Base-by-base conservation (phyloP, 805 yeast species). In the Ogataea angusta region DNA sequence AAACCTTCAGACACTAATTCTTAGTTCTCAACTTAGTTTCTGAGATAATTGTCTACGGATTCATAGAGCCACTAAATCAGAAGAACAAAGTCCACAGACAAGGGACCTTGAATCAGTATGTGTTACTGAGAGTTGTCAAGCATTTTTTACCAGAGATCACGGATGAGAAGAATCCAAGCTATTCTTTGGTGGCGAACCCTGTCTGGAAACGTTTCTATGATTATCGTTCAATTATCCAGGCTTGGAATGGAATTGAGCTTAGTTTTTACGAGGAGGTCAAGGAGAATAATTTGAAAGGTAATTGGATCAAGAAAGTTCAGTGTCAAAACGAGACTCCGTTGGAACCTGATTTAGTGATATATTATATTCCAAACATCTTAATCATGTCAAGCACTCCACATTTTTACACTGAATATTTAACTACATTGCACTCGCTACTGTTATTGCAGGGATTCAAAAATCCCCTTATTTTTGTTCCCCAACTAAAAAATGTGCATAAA, bases 401-500 rank as follows among this genome's bases (percentile, higher is more conserved):
- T 46, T 63, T 69, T 42, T 74, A 73, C 44, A 40, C 64, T 10
- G 81, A 76, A 51, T 76, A 63, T 48, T 43, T 75, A 27, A 59
- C 66, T 30, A 57, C 71, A 4, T 47, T 73, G 32, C 62, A 69
- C 18, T 63, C 68, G 2, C 56, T 69, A 14, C 57, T 76, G 24
- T 61, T 68, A 19, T 57, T 68, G 36, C 76, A 72, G 47, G 81
- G 81, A 1, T 75, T 76, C 47, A 43, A 53, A 17, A 72, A 69
- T 46, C 81, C 82, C 1, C 68, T 64, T 4, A 58, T 70, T 3
- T 69, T 69, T 29, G 60, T 72, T 6, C 56, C 68, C 15, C 64
- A 70, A 18, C 34, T 62, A 28, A 36, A 28, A 21, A 54, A 59
- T 9, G 13, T 38, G 4, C 52, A 36, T 12, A 18, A 22, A 21